Conservation (phyloP, 768 basidiomycete genomes). For the Boletus fagicola region DNA sequence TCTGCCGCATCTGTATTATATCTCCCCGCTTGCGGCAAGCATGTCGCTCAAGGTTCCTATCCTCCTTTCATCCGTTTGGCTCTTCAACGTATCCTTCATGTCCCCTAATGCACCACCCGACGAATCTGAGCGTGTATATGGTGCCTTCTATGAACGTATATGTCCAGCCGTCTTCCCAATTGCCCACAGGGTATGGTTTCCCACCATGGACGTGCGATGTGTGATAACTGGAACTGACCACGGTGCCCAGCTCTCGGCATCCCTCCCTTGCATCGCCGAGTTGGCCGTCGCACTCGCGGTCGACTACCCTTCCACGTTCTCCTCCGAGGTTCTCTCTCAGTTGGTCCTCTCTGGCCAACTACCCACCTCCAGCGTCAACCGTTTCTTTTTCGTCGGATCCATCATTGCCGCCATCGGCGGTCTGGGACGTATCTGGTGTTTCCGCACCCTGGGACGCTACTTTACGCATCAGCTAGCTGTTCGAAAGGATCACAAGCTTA, state of each 20-base stretch:
- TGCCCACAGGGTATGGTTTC: conserved; percentile 22
- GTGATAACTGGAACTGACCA: conserved; percentile 2
- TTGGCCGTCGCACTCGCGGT: conserved; percentile 20
- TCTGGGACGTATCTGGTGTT: conserved; percentile 38
- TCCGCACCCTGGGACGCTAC: conserved; percentile 30
- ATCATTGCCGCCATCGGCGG: conserved; percentile 28
- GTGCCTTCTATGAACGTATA: conserved; percentile 24
- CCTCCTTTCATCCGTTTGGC: conserved; percentile 26
- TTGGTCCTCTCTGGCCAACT: conserved; percentile 19
- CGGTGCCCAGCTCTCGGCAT: conserved; percentile 23
- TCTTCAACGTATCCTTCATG: conserved; percentile 29
- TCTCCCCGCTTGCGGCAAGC: not conserved
- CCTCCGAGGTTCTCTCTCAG: conserved; percentile 22
- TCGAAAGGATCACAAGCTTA: conserved; percentile 28
- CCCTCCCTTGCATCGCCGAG: conserved; percentile 32
- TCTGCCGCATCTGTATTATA: not conserved
- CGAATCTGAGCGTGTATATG: conserved; percentile 18
- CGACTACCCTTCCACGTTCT: conserved; percentile 14
- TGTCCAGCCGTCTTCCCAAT: conserved; percentile 23
- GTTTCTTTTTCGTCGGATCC: conserved; percentile 32
- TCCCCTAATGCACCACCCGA: conserved; percentile 22
- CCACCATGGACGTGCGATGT: not conserved
- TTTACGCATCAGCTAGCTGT: conserved; percentile 38
- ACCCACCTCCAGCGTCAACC: conserved; percentile 23
- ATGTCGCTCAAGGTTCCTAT: conserved; percentile 26